Conservation (phyloP, 768 basidiomycete genomes). For the Mycena floridula region DNA sequence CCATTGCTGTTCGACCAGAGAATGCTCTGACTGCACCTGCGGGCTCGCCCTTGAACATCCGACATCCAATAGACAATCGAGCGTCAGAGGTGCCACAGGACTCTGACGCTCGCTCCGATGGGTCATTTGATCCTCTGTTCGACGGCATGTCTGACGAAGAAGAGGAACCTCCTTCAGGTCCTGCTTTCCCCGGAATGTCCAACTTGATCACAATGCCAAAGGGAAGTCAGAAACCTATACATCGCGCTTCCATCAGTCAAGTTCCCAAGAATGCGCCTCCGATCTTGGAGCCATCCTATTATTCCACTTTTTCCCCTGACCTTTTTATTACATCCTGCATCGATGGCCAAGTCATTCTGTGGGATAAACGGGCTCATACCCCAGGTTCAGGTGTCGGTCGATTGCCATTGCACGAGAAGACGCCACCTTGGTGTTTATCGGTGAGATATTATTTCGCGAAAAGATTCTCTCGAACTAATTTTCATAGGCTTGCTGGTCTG, state of each 20-base stretch:
- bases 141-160: conserved; percentile 86
- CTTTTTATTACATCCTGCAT: conserved; percentile 84
- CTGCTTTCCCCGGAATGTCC: conserved; percentile 4
- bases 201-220: not conserved
- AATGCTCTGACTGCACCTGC: conserved; percentile 14
- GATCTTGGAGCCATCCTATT: conserved; percentile 54
- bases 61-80: not conserved
- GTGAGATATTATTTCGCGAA: conserved; percentile 37
- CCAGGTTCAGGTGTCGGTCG: conserved; percentile 72
- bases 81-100: conserved; percentile 15
- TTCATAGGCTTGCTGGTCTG: conserved; percentile 88
- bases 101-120: conserved; percentile 68
- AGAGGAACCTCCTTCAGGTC: conserved; percentile 28
- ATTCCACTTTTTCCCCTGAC: conserved; percentile 69
- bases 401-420: conserved; percentile 86
- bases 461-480: not conserved
- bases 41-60: conserved; percentile 1
- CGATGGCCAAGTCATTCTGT: conserved; percentile 88
- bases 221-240: conserved; percentile 12
- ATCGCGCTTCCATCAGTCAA: conserved; percentile 31
- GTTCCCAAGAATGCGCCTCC: conserved; percentile 76
- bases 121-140: conserved; percentile 84
- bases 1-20: conserved; percentile 70
- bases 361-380: conserved; percentile 75
- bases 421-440: conserved; percentile 93